Evolutionary conservation across 441 rosid genomes (phyloP).

Genomic region (Arabidopsis hybrid): DNA sequence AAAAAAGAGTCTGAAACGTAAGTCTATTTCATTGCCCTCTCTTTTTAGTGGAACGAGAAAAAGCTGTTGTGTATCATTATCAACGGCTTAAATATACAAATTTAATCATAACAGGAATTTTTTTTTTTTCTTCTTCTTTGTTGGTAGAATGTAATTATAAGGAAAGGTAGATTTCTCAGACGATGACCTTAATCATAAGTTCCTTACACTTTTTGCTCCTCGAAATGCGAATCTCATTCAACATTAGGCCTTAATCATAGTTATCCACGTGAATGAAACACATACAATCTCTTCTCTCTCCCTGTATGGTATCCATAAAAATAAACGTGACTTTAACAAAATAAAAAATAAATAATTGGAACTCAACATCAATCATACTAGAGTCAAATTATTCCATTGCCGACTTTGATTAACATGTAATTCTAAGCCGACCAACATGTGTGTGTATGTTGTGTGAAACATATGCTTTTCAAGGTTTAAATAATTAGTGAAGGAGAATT

Average conservation of each 20-base stretch:
- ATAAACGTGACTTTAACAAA: neutral
- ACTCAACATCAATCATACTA: conserved; percentile 13
- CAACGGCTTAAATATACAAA: conserved; percentile 41
- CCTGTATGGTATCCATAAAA: neutral
- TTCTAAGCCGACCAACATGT: conserved; percentile 26
- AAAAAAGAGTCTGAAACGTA: conserved; percentile 38
- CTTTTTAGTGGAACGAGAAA: conserved; percentile 49
- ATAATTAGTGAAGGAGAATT: too few species aligned
- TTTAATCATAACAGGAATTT: neutral
- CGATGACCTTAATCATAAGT: conserved; percentile 45
- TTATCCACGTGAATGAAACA: conserved; percentile 33
- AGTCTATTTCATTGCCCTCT: conserved; percentile 41
- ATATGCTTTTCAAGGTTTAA: neutral
- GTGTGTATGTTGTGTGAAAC: neutral
- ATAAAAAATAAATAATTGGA: neutral
- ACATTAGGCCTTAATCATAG: conserved; percentile 42
- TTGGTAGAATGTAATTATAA: conserved; percentile 39
- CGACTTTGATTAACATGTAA: conserved; percentile 18
- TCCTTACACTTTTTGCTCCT: conserved; percentile 46
- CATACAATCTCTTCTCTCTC: conserved; percentile 7
- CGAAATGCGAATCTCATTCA: conserved; percentile 24
- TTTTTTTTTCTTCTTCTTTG: neutral
- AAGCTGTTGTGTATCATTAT: conserved; percentile 57
- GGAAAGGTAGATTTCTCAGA: conserved; percentile 37
- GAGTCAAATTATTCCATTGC: conserved; percentile 5